Evolutionary conservation across 345 rosid species (phyloP), one percentile per base, ranked within the genome.

Genomic region (Salix exigua): DNA sequence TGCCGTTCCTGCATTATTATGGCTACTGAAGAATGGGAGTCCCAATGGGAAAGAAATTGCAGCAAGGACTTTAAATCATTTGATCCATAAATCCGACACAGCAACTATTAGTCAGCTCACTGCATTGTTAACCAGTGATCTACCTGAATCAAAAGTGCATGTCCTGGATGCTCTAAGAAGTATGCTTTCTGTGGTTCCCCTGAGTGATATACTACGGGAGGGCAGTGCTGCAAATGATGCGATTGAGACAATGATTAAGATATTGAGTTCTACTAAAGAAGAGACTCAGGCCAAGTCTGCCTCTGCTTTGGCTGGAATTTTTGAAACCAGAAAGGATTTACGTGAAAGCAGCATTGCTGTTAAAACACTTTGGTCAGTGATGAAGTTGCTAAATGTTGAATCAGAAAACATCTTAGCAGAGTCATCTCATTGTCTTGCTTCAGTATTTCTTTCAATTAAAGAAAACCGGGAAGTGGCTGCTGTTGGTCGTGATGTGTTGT

Each of bases 191-290:
- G 94, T 91, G 81, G 96, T 92, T 75, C 83, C 92, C 64, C 82
- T 92, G 81, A 86, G 35, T 73, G 99, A 96, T 81, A 88, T 89
- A 83, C 79, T 91, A 53, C 90, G 93, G 68, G 97, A 96, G 81
- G 99, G 99, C 73, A 91, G 97, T 87, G 98, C 99, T 81, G 91
- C 99, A 73, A 94, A 94, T 85, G 99, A 96, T 85, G 99, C 99
- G 28, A 87, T 94, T 76, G 99, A 92, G 90, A 96, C 97, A 55
- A 92, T 94, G 90, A 89, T 96, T 75, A 96, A 89, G 84, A 83
- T 94, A 81, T 75, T 94, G 90, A 87, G 92, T 85, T 94, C 96
- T 44, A 85, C 85, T 28, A 94, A 90, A 78, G 97, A 92, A 83
- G 97, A 94, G 86, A 94, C 99, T 73, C 98, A 91, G 87, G 97